Base-by-base conservation (phyloP, 345 rosid genomes). In the Brassica rapa region DNA sequence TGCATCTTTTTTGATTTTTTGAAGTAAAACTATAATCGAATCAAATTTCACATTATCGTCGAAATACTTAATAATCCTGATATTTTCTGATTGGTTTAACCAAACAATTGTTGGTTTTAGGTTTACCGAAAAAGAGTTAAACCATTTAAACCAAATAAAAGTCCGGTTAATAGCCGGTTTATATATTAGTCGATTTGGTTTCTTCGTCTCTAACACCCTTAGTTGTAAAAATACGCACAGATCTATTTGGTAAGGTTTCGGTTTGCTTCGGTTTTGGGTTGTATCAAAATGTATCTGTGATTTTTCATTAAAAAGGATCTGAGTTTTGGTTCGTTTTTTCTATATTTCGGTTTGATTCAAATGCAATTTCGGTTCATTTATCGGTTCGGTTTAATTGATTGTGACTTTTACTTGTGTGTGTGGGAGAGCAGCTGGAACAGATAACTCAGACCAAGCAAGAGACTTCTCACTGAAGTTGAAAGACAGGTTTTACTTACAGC, bases 381-480 rank as follows among this genome's bases (percentile, higher is more conserved):
- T 62, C 11, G 39, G 35, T 55, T 70, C 63, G n/a, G n/a, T 12
- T 5, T 37, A 3, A 12, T 64, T 63, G 33, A 25, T 24, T 53
- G 12, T 39, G 60, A 56, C 0, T 64, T 53, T 57, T 25, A 30
- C 16, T 11, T 62, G 60, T 71, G 23, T 64, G 63, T 82, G 55
- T 9, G 83, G 6, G 51, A 46, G 53, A 72, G 87, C 89, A 94
- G 98, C 97, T 76, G 97, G 98, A 61, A 94, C 98, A 15, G 68
- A 85, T 23, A 94, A 94, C 81, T 87, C 98, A 12, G 98, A 94
- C 84, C 76, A 92, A 79, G 43, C 98, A 57, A 89, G 98, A 82
- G 98, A 94, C 79, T 61, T 91, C 2, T 53, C 32, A 0, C 77
- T 89, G 68, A 83, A 89, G 5, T 67, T 80, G 78, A 92, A 88